Base-by-base conservation (phyloP, 225 moss, liverwort and hornwort species). In the Marchantia polymorpha region DNA sequence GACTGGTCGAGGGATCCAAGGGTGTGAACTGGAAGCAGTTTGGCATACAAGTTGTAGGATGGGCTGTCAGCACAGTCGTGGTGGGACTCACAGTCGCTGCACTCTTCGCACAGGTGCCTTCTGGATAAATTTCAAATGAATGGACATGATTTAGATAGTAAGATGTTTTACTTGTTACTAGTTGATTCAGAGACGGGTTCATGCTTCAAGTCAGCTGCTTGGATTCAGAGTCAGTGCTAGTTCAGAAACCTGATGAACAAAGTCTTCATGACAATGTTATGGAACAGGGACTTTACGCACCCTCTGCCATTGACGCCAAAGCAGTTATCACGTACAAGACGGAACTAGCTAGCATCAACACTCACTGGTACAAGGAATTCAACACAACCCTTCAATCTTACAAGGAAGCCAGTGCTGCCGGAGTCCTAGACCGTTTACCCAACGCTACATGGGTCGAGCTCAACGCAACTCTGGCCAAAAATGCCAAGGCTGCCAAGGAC, bases 91-190 rank as follows among this genome's bases (percentile, higher is more conserved):
- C 69, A 15, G 82, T 80, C 10, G 86, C 77, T 19, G 46, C 73
- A n/a, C 77, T 86, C 64, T 83, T 86, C 72, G 56, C 86, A 19
- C 61, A 78, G 48, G 84, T 68, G 30, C n/a, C n/a, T n/a, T n/a
- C n/a, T n/a, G n/a, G n/a, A n/a, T n/a, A n/a, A n/a, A n/a, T n/a
- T n/a, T n/a, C n/a, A n/a, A n/a, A n/a, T n/a, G n/a, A n/a, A n/a
- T n/a, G n/a, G n/a, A n/a, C n/a, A n/a, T n/a, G n/a, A n/a, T n/a
- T n/a, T n/a, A n/a, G n/a, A n/a, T n/a, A n/a, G n/a, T n/a, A n/a
- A n/a, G n/a, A n/a, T n/a, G n/a, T n/a, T n/a, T n/a, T n/a, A n/a
- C n/a, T n/a, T n/a, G n/a, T n/a, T n/a, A n/a, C n/a, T n/a, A n/a
- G n/a, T n/a, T n/a, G n/a, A n/a, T n/a, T n/a, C n/a, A n/a, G n/a